Evolutionary conservation across 305 asterid genomes (phyloP).

Genomic region (Coffea humblotiana): DNA sequence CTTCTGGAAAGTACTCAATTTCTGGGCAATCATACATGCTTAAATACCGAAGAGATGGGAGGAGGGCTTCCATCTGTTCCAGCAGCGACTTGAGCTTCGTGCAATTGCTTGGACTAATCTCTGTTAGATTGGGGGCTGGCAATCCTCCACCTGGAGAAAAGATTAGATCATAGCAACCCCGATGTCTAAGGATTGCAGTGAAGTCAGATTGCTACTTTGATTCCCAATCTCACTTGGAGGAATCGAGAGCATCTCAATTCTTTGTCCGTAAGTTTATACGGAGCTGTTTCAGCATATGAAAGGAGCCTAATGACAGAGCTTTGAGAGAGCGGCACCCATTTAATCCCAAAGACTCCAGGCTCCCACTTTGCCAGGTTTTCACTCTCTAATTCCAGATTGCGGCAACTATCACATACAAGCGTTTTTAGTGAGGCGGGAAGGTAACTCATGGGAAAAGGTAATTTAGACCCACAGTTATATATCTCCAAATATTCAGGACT

Average conservation of each 20-base stretch:
- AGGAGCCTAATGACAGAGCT: conserved; percentile 1
- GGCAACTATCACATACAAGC: conserved; percentile 35
- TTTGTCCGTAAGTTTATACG: fast-evolving
- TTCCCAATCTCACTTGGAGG: background rate
- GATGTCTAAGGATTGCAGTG: conserved; percentile 18
- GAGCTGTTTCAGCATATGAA: background rate
- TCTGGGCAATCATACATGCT: background rate
- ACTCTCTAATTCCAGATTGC: conserved; percentile 27
- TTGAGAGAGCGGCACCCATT: background rate
- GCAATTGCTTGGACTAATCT: background rate
- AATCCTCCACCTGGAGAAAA: conserved; percentile 12
- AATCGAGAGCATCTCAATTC: background rate
- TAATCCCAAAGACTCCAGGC: background rate
- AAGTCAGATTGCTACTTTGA: conserved; percentile 21
- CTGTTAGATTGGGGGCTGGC: background rate
- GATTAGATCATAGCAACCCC: conserved; percentile 17
- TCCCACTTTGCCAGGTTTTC: background rate
- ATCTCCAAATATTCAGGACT: background rate
- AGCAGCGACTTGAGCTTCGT: conserved; percentile 16
- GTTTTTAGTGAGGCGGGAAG: background rate
- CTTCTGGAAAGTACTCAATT: conserved; percentile 17
- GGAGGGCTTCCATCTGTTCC: conserved; percentile 10
- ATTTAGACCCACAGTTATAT: background rate
- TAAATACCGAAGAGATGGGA: background rate
- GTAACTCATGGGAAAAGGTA: conserved; percentile 6